Base-by-base conservation (phyloP, 2,329 filamentous ascomycete genomes). In the Metarhizium album region DNA sequence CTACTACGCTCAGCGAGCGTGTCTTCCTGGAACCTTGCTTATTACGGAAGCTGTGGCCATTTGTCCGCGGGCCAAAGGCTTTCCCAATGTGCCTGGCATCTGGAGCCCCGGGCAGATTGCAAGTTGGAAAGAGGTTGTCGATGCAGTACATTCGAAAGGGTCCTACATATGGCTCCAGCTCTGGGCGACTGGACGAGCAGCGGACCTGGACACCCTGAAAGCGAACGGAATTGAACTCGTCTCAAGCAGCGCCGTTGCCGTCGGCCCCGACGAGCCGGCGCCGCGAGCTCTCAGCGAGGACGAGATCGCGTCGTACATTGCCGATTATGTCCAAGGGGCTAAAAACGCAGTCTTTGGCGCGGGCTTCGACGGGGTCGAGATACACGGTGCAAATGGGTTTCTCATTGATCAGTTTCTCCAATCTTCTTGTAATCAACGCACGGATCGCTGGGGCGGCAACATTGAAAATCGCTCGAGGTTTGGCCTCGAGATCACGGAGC, bases 291-390 rank as follows among this genome's bases (percentile, higher is more conserved):
- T 90, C 75, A 84, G 76, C 0, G 72, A 79, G 47, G 68, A 76
- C 1, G 84, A 88, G 18, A 90, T 90, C 50, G 70, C 78, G 57
- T 63, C 74, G 3, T 73, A 82, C 54, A 85, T 88, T 64, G 63
- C 61, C 0, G 79, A 80, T 0, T 89, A 76, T 63, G 76, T 74
- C 1, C 72, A 70, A 0, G 75, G 77, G 1, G 72, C 75, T 1
- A 73, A 73, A 53, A 73, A 79, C 27, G 27, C 27, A 29, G 76
- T 85, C 0, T 62, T 87, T 3, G 64, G 79, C 14, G 74, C 75
- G 18, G 86, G 87, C 0, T 83, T 84, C 42, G 86, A 91, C 60
- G 82, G 80, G 8, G 80, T 88, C 50, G 85, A 89, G 59, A 65
- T 73, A 2, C 71, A 76, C 18, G 73, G 64, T 3, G 76, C 77